phyloP scores from a whole-genome alignment of 768 basidiomycete genomes.

The Leccinum subgranulosum region DNA sequence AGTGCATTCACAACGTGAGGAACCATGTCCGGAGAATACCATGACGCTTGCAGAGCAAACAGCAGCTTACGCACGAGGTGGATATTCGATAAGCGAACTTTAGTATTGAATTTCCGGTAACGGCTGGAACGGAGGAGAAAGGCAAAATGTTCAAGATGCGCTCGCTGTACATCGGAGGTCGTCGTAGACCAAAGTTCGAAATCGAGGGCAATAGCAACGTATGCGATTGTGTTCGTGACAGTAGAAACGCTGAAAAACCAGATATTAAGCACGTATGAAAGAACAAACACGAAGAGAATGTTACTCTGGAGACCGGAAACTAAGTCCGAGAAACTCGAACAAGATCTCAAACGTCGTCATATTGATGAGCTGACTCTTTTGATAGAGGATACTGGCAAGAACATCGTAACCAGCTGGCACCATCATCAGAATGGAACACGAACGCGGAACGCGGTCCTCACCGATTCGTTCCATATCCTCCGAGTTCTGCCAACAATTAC shows the following conservation, averaged over 20 bases:
- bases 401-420: conserved; percentile 82
- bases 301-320: conserved; percentile 78
- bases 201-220: conserved; percentile 80
- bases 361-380: conserved; percentile 73
- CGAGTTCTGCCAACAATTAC: conserved; percentile 88
- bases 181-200: conserved; percentile 87
- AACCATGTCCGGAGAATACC: conserved; percentile 56
- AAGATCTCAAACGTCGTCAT: conserved; percentile 77
- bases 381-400: conserved; percentile 66
- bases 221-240: conserved; percentile 77
- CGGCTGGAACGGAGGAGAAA: conserved; percentile 71
- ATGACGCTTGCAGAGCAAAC: conserved; percentile 78
- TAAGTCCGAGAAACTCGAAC: conserved; percentile 84
- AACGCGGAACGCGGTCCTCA: conserved; percentile 37
- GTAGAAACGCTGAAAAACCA: conserved; percentile 59
- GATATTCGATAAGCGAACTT: conserved; percentile 69
- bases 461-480: conserved; percentile 91
- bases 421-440: not conserved
- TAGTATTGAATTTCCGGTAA: conserved; percentile 74
- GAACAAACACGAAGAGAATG: conserved; percentile 20
- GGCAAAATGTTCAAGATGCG: conserved; percentile 79
- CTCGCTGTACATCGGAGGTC: conserved; percentile 66
- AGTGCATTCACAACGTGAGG: conserved; percentile 57
- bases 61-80: conserved; percentile 70
- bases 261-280: not conserved